Percentiles rank a stretch among this genome's conserved stretches.
Evolutionary conservation across 225 moss, liverwort and hornwort species (phyloP).

Genomic region (Anthoceros angustus): DNA sequence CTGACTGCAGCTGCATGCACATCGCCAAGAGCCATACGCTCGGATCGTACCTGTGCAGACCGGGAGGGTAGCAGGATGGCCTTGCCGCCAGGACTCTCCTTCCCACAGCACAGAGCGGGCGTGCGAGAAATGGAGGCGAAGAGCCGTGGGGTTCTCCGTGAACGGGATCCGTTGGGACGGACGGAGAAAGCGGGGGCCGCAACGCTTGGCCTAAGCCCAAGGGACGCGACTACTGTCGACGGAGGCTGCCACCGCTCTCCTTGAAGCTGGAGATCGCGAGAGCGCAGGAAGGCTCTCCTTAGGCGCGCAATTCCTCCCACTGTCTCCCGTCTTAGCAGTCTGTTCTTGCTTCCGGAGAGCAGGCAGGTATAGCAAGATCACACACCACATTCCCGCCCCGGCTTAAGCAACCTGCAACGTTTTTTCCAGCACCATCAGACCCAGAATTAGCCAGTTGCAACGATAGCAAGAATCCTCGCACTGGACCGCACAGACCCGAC

Average conservation of each 20-base stretch:
- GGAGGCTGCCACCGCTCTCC: neutral
- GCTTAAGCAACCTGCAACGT: neutral
- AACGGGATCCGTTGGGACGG: neutral
- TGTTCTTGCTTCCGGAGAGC: neutral
- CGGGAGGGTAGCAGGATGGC: too few relatives aligned
- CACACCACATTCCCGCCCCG: neutral
- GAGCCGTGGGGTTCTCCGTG: neutral
- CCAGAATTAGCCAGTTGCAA: too few relatives aligned
- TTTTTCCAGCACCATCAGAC: neutral
- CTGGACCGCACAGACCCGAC: too few relatives aligned
- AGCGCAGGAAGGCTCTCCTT: neutral
- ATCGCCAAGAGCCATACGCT: too few relatives aligned
- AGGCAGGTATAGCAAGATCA: neutral
- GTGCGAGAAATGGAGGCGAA: too few relatives aligned
- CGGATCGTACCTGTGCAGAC: too few relatives aligned
- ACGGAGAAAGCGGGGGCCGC: neutral
- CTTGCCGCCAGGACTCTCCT: too few relatives aligned
- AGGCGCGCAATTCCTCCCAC: neutral
- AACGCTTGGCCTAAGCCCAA: neutral
- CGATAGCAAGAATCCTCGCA: too few relatives aligned
- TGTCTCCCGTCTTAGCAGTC: neutral
- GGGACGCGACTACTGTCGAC: neutral
- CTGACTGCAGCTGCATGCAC: too few relatives aligned
- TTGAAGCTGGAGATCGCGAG: constrained; percentile 2
- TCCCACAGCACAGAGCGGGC: neutral